A percentile compares a stretch with the other conserved stretches of the same genome.
Conservation (phyloP, 192 early-diverging fungal species). For the Linnemannia exigua region DNA sequence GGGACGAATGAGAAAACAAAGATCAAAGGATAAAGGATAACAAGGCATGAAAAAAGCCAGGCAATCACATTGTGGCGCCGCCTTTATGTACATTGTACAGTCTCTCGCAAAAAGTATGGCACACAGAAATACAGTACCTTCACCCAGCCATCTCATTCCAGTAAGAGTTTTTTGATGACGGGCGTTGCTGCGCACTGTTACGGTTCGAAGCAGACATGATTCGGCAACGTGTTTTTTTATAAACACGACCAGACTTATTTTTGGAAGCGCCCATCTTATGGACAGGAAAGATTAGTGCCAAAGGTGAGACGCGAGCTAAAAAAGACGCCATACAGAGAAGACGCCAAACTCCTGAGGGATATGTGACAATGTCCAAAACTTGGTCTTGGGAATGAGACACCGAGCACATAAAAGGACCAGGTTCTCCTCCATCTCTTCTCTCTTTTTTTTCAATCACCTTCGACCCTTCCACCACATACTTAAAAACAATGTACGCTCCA, state of each 20-base stretch:
- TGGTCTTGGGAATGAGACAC: neutral
- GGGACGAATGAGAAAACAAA: neutral
- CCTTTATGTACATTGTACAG: neutral
- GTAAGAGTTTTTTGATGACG: neutral
- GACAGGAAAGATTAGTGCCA: neutral
- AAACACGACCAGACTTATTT: neutral
- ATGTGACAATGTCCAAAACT: neutral
- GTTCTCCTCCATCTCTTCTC: neutral
- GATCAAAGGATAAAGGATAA: neutral
- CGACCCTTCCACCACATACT: neutral
- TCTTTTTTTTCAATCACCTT: conserved; percentile 1
- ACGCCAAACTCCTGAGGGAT: neutral
- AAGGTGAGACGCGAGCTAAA: conserved; percentile 2
- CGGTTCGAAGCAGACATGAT: neutral
- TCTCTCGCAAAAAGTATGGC: no score
- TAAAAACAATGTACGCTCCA: conserved; percentile 10
- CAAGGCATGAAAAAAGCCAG: neutral
- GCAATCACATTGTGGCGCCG: neutral
- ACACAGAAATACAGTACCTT: no score
- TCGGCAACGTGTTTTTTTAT: neutral
- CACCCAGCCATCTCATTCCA: neutral
- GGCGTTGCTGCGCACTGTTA: neutral
- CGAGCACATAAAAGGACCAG: neutral
- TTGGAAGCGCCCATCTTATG: neutral
- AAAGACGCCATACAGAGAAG: neutral